Base-by-base conservation (phyloP, 805 yeast species). In the Teunomyces atbi region DNA sequence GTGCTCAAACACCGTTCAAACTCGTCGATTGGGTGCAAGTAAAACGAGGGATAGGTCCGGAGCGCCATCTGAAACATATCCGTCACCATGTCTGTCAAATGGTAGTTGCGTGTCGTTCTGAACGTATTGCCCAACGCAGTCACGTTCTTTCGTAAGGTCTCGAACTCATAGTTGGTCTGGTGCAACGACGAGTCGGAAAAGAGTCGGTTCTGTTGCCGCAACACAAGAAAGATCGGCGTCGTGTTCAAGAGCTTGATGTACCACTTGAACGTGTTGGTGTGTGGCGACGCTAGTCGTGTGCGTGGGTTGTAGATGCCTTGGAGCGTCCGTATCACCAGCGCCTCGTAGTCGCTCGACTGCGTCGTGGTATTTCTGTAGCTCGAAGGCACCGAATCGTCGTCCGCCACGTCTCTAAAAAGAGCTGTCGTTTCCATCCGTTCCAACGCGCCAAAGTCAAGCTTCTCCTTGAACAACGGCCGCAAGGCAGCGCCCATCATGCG, bases 61-160 rank as follows among this genome's bases (percentile, higher is more conserved):
- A 59, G 41, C 0, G 72, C 73, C 38, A 65, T 48, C 8, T 46
- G 47, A 39, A 71, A 62, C 1, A 69, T 13, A 47, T 69, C 76
- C 0, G 54, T 49, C 3, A 53, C 40, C 26, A 70, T 53, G 20
- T 64, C 63, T 1, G 71, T 61, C 16, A 69, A 53, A 44, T 69
- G 69, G 52, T 71, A 71, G 32, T 53, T 57, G 18, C 72, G 50
- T 1, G 47, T 47, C 11, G 54, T 39, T 20, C 45, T 48, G 6
- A 45, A 35, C 10, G 29, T 32, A 12, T 38, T 49, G 8, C 48
- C 47, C 11, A 60, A 37, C 23, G 27, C 27, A 7, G 33, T 44
- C 5, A 65, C 35, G 8, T 38, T 13, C 2, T 41, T 21, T 19
- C 49, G 44, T 13, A 67, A 47, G 13, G 54, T 51, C 1, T 29